Percentiles rank a stretch among this genome's conserved stretches.
Conservation (phyloP, 208 protist genomes). For the Herpetomonas muscarum region DNA sequence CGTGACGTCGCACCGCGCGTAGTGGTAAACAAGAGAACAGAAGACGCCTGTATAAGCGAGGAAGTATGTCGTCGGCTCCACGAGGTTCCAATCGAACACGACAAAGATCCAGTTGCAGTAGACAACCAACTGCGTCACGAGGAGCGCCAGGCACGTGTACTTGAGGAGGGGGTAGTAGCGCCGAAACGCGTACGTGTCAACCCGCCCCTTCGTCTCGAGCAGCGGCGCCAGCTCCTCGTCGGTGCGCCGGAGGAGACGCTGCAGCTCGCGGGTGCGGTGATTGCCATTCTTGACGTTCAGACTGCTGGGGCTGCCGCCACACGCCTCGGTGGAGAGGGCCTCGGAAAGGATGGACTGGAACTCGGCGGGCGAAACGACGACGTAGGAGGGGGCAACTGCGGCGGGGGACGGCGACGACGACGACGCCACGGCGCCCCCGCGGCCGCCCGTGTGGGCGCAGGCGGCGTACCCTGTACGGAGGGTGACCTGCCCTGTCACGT, state of each 20-base stretch:
- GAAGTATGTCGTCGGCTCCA: conserved; percentile 86
- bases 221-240: conserved; percentile 21
- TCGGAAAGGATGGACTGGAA: neutral
- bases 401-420: too few relatives aligned
- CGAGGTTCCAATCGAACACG: conserved; percentile 86
- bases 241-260: conserved; percentile 11
- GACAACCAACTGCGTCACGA: conserved; percentile 57
- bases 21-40: conserved; percentile 64
- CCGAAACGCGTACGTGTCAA: conserved; percentile 40
- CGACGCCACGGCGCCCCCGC: too few relatives aligned
- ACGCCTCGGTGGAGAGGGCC: neutral
- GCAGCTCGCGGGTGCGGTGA: conserved; percentile 33
- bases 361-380: too few relatives aligned
- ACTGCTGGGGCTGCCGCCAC: too few relatives aligned
- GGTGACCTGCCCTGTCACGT: too few relatives aligned
- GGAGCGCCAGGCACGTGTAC: conserved; percentile 36
- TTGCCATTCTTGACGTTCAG: conserved; percentile 8
- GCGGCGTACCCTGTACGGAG: too few relatives aligned
- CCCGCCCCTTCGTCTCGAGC: conserved; percentile 21
- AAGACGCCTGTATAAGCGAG: conserved; percentile 65
- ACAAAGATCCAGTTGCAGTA: conserved; percentile 85
- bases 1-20: conserved; percentile 27
- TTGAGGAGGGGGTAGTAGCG: conserved; percentile 42
- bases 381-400: too few relatives aligned
- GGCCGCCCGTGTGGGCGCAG: too few relatives aligned